Conservation (phyloP, 306 rosid genomes). For the Pyrus bretschneideri region DNA sequence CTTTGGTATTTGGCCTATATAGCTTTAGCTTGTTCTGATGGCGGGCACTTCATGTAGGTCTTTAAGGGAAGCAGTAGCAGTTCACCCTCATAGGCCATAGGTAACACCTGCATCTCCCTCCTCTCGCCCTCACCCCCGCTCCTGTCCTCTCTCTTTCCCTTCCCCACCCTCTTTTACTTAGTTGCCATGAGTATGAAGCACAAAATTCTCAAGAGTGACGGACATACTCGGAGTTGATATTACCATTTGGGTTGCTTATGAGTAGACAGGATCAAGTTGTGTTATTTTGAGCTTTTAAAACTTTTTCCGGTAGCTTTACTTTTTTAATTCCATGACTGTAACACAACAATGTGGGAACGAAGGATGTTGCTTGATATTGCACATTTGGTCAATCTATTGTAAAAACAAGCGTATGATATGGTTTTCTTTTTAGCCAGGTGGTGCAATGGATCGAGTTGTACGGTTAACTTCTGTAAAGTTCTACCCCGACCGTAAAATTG, state of each 20-base stretch:
- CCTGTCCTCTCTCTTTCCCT: background rate
- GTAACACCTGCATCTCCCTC: constrained; percentile 12
- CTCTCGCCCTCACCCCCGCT: background rate
- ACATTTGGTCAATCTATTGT: background rate
- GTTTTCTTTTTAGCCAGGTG: too few relatives aligned
- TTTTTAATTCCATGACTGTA: background rate
- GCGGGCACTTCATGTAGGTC: constrained; percentile 37
- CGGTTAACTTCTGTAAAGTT: background rate
- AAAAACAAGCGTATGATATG: background rate
- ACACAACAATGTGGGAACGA: background rate
- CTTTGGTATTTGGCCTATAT: background rate
- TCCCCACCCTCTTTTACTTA: background rate
- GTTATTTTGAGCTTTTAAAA: background rate
- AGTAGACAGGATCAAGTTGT: background rate
- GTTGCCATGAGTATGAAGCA: constrained; percentile 1
- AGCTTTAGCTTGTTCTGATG: background rate
- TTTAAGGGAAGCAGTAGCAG: constrained; percentile 60
- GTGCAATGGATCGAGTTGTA: background rate
- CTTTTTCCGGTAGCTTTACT: background rate
- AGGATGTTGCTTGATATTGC: background rate
- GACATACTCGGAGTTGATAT: background rate
- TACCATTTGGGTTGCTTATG: background rate
- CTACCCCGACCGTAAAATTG: background rate
- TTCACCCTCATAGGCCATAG: constrained; percentile 52
- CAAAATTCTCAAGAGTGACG: background rate